A percentile compares a stretch with the other conserved stretches of the same genome.
Evolutionary conservation across 2,329 filamentous ascomycete genomes (phyloP).

Genomic region (Cyphellophora attinorum): DNA sequence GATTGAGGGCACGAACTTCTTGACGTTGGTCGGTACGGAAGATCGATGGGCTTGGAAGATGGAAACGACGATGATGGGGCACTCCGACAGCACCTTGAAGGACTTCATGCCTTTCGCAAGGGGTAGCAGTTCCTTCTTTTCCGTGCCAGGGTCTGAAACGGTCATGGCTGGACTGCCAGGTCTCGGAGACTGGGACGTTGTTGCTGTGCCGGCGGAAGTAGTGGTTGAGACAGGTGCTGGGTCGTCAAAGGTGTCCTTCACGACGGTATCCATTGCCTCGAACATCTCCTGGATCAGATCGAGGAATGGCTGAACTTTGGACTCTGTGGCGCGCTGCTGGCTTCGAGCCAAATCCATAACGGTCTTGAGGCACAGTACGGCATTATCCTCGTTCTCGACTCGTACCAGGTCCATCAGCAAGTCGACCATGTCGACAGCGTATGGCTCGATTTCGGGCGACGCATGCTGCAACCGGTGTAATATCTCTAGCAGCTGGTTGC

Average conservation of each 20-base stretch:
- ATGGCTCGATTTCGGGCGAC: conserved; percentile 75
- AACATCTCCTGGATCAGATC: conserved; percentile 93
- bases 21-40: conserved; percentile 75
- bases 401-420: conserved; percentile 80
- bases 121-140: conserved; percentile 72
- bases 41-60: conserved; percentile 88
- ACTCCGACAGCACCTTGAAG: conserved; percentile 96
- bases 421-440: conserved; percentile 81
- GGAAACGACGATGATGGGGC: conserved; percentile 96
- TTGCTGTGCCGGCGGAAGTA: conserved; percentile 40
- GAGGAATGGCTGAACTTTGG: conserved; percentile 81
- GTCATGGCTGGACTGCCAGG: conserved; percentile 83
- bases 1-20: conserved; percentile 85
- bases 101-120: conserved; percentile 93
- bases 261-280: conserved; percentile 84
- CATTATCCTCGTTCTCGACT: conserved; percentile 96
- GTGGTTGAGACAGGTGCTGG: conserved; percentile 27
- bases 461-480: conserved; percentile 74
- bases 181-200: conserved; percentile 76
- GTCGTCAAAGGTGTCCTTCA: conserved; percentile 89
- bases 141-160: conserved; percentile 64
- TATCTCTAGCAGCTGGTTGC: conserved; percentile 89
- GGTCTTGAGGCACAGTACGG: conserved; percentile 94
- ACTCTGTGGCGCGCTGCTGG: conserved; percentile 71
- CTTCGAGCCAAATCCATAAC: conserved; percentile 94